Evolutionary conservation across 306 rosid genomes (phyloP).

Genomic region (Quercus cerris): DNA sequence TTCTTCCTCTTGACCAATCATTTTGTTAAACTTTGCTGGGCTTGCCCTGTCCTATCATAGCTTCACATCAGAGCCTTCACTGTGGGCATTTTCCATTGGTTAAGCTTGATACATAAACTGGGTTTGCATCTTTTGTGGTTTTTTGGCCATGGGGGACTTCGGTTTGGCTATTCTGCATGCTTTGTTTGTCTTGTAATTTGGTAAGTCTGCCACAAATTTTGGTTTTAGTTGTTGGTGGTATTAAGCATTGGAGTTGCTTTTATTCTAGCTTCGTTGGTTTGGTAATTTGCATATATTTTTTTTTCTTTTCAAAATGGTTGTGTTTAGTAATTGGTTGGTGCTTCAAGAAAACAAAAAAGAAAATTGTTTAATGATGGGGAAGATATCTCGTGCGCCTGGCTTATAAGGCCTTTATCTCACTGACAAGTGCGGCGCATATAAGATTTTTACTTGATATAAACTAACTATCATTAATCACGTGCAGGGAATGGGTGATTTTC

Average conservation of each 20-base stretch:
- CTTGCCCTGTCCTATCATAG: background rate
- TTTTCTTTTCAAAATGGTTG: no score
- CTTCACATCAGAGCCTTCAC: background rate
- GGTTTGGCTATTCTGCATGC: background rate
- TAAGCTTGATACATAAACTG: constrained; percentile 1
- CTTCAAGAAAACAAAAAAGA: background rate
- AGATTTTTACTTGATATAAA: background rate
- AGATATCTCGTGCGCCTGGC: no score
- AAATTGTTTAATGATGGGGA: constrained; percentile 1
- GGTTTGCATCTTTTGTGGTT: constrained; percentile 6
- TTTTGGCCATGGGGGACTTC: background rate
- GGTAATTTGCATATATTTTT: no score
- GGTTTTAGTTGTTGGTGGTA: background rate
- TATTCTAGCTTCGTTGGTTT: background rate
- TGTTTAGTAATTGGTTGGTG: background rate
- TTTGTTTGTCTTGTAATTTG: background rate
- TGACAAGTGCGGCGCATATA: no score
- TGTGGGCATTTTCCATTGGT: background rate
- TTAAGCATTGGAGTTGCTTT: background rate
- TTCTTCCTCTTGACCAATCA: background rate
- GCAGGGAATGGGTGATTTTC: constrained; percentile 95
- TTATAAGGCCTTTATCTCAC: no score
- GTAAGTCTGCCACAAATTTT: background rate
- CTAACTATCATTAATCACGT: constrained; percentile 11
- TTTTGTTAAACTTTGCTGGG: background rate